phyloP scores from a whole-genome alignment of 2,329 filamentous ascomycete species.

The Fusarium neocosmosporiellum region DNA sequence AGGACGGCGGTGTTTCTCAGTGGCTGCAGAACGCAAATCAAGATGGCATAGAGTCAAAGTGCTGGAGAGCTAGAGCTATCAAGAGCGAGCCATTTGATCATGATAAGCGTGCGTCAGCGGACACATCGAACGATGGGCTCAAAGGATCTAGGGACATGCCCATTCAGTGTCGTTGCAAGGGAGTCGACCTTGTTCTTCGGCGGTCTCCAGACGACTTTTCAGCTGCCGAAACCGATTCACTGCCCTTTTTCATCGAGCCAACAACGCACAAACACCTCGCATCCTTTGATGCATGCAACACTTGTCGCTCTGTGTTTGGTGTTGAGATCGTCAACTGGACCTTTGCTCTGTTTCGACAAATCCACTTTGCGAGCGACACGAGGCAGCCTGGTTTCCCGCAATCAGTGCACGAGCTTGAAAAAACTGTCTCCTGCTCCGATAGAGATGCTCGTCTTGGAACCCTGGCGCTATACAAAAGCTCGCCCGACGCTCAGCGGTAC shows the following conservation, averaged over 20 bases:
- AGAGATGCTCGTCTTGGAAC: conserved; percentile 55
- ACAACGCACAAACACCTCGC: conserved; percentile 53
- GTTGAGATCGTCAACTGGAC: conserved; percentile 60
- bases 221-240: conserved; percentile 29
- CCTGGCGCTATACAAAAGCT: conserved; percentile 56
- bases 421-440: conserved; percentile 42
- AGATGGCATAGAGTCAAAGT: conserved; percentile 38
- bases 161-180: conserved; percentile 59
- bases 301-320: conserved; percentile 57
- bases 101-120: conserved; percentile 44
- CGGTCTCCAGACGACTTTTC: conserved; percentile 45
- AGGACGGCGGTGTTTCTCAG: conserved; percentile 62
- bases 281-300: conserved; percentile 58
- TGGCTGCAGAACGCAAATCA: conserved; percentile 56
- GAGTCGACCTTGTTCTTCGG: conserved; percentile 56
- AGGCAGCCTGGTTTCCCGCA: conserved; percentile 16
- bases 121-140: conserved; percentile 7
- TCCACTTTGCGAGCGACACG: conserved; percentile 45
- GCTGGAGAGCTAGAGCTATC: conserved; percentile 41
- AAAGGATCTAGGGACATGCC: conserved; percentile 45
- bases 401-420: conserved; percentile 44
- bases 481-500: conserved; percentile 57
- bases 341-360: conserved; percentile 52
- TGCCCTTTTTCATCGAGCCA: conserved; percentile 59
- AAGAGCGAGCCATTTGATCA: conserved; percentile 44